These are phyloP conservation scores for Talaromyces proteolyticus DNA, from an alignment of 495 filamentous ascomycete genomes.

Conservation along the genomic window DNA sequence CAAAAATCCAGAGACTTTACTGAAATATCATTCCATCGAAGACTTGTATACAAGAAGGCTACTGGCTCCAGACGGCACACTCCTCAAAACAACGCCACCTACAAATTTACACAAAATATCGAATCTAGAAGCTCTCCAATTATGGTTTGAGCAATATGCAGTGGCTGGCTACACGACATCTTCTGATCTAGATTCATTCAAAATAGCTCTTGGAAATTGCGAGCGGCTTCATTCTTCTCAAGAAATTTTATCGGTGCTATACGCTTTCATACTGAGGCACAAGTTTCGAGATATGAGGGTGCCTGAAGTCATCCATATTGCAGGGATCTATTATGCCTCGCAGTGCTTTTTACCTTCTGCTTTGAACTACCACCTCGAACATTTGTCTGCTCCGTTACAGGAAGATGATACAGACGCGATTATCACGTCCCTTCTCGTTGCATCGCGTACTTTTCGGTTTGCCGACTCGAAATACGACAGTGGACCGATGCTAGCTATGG, in stretches of 20 bases:
- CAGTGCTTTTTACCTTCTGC: conserved; percentile 19
- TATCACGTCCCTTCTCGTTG: conserved; percentile 13
- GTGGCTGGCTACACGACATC: not conserved
- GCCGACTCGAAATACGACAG: conserved; percentile 17
- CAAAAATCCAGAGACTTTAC: not conserved
- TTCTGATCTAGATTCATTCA: not conserved
- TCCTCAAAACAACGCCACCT: not conserved
- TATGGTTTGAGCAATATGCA: conserved; percentile 4
- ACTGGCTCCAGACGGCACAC: not conserved
- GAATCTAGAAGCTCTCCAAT: not conserved
- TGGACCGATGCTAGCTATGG: conserved; percentile 13
- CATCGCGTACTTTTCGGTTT: conserved; percentile 17
- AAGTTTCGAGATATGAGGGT: conserved; percentile 9
- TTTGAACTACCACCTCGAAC: conserved; percentile 18
- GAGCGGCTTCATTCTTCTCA: conserved; percentile 13
- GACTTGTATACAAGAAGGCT: not conserved
- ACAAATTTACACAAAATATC: not conserved
- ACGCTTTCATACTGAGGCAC: conserved; percentile 21
- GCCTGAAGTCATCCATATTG: conserved; percentile 4
- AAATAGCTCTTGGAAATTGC: conserved; percentile 7
- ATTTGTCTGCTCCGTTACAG: conserved; percentile 4
- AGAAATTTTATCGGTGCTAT: conserved; percentile 23
- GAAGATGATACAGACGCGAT: conserved; percentile 8
- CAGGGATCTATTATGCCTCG: conserved; percentile 25
- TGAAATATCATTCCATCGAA: not conserved